These are phyloP conservation scores for Exophiala oligosperma DNA, from an alignment of 2,329 filamentous ascomycete genomes.

Conservation along the genomic window DNA sequence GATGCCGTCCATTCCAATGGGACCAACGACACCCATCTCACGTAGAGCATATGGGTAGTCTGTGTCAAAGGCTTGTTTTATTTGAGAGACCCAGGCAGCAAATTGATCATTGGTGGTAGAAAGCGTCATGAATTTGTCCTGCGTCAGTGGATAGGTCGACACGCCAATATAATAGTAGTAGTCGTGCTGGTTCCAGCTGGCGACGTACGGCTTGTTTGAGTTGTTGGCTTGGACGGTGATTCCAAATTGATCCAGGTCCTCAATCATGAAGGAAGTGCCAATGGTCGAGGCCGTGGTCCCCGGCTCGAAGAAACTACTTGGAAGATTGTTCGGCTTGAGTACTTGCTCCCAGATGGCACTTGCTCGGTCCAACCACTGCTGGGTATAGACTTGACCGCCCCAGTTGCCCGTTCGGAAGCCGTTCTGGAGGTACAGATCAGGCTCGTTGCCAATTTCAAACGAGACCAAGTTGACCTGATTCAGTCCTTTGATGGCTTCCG, in stretches of 20 bases:
- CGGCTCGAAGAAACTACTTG: conserved; percentile 50
- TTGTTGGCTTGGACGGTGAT: conserved; percentile 40
- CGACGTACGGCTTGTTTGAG: conserved; percentile 36
- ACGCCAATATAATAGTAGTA: conserved; percentile 56
- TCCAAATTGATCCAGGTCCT: conserved; percentile 41
- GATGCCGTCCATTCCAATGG: conserved; percentile 48
- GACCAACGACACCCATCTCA: conserved; percentile 54
- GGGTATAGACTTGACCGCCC: conserved; percentile 45
- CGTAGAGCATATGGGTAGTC: conserved; percentile 50
- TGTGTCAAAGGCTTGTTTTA: conserved; percentile 43
- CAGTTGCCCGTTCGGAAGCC: conserved; percentile 46
- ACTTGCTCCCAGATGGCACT: conserved; percentile 47
- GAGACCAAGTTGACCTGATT: conserved; percentile 32
- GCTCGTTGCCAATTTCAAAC: conserved; percentile 35
- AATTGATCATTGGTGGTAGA: conserved; percentile 51
- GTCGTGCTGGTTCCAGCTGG: conserved; percentile 55
- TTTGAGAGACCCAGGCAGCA: conserved; percentile 46
- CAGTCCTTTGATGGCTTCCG: conserved; percentile 22
- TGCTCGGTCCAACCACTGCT: conserved; percentile 49
- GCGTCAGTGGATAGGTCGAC: conserved; percentile 44
- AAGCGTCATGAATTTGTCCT: conserved; percentile 48
- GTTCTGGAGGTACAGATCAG: conserved; percentile 40
- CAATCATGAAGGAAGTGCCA: conserved; percentile 51
- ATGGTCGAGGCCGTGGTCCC: conserved; percentile 53
- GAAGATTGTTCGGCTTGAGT: conserved; percentile 42